Conservation (phyloP, 2,329 filamentous ascomycete species). For the Colletotrichum higginsianum region DNA sequence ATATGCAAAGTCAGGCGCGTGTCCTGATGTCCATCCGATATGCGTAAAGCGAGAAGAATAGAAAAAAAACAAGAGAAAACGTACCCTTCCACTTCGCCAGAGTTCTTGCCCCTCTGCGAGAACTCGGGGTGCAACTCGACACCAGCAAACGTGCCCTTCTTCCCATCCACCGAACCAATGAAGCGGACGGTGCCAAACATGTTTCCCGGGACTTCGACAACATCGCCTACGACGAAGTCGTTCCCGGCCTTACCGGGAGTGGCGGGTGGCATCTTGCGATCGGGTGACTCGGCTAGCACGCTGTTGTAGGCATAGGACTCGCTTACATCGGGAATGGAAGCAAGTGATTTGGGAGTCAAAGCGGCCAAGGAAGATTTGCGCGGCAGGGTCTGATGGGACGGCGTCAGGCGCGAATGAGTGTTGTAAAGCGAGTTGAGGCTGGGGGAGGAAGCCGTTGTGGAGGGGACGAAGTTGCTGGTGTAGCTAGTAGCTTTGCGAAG, state of each 20-base stretch:
- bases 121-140: conserved; percentile 89
- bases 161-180: conserved; percentile 87
- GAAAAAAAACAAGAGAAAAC: conserved; percentile 46
- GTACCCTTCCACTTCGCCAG: conserved; percentile 94
- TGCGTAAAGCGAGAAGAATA: not conserved
- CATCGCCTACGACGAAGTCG: conserved; percentile 80
- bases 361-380: conserved; percentile 82
- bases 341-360: conserved; percentile 74
- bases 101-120: conserved; percentile 91
- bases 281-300: conserved; percentile 62
- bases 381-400: conserved; percentile 60
- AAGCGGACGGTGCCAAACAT: conserved; percentile 95
- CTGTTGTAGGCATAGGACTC: conserved; percentile 74
- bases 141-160: conserved; percentile 92
- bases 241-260: conserved; percentile 69
- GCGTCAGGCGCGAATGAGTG: conserved; percentile 63
- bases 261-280: conserved; percentile 66
- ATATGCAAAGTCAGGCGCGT: conserved; percentile 50
- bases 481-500: conserved; percentile 59
- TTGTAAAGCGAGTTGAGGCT: conserved; percentile 70
- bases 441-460: conserved; percentile 67
- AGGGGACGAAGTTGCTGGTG: conserved; percentile 52
- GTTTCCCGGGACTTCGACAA: conserved; percentile 91
- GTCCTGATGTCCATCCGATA: conserved; percentile 24
- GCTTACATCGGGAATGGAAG: conserved; percentile 77